Evolutionary conservation across 495 filamentous ascomycete genomes (phyloP).

Genomic region (Hypomontagnella monticulosa): DNA sequence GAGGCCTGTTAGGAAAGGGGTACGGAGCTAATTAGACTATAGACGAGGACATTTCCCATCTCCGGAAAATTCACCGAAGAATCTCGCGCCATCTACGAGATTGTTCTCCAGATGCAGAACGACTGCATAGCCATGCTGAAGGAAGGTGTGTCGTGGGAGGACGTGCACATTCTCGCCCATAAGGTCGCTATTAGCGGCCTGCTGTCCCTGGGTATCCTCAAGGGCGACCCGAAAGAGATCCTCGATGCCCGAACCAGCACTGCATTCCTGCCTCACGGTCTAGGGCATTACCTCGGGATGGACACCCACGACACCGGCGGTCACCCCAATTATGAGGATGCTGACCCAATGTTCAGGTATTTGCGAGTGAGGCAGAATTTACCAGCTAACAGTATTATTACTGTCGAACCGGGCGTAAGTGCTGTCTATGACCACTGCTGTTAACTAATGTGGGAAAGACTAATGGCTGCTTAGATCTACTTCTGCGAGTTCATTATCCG

Average conservation of each 20-base stretch:
- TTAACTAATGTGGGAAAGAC: neutral
- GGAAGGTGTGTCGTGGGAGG: constrained; percentile 84
- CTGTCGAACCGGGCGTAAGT: constrained; percentile 87
- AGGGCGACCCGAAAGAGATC: constrained; percentile 74
- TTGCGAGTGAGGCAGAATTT: constrained; percentile 81
- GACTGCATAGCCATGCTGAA: constrained; percentile 77
- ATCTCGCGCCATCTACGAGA: constrained; percentile 81
- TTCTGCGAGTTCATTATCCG: constrained; percentile 95
- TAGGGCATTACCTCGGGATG: constrained; percentile 93
- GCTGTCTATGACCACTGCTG: neutral
- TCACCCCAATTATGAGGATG: constrained; percentile 83
- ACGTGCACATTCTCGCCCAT: constrained; percentile 82
- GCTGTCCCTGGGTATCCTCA: constrained; percentile 77
- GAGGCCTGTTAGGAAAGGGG: neutral
- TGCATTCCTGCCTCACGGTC: constrained; percentile 91
- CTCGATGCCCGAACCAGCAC: constrained; percentile 77
- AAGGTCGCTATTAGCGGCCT: constrained; percentile 83
- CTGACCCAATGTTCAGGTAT: constrained; percentile 85
- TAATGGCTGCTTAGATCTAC: constrained; percentile 70
- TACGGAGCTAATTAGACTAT: constrained; percentile 11
- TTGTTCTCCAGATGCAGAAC: constrained; percentile 86
- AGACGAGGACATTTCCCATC: constrained; percentile 88
- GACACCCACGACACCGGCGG: constrained; percentile 95
- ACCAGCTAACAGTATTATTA: constrained; percentile 81
- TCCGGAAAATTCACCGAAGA: constrained; percentile 77